Percentiles rank a stretch among this genome's conserved stretches.
Evolutionary conservation across 2,329 filamentous ascomycete species (phyloP).

Genomic region (Pseudogymnoascus sp.): DNA sequence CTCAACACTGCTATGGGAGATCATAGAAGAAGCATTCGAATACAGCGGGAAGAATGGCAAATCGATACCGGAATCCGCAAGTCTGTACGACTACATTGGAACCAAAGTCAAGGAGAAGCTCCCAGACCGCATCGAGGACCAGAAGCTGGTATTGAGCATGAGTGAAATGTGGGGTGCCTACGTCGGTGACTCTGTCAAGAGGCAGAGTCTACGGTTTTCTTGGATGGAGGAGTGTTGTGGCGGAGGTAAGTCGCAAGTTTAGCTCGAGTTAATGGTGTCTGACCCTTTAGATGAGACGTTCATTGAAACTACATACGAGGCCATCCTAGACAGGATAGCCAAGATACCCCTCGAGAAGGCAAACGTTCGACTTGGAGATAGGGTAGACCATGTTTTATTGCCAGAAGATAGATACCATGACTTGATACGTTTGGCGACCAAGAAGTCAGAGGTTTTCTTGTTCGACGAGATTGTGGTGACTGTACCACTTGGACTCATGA

Average conservation of each 20-base stretch:
- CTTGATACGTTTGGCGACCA: conserved; percentile 14
- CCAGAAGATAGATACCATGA: background rate
- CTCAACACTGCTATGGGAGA: conserved; percentile 40
- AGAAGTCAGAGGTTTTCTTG: conserved; percentile 14
- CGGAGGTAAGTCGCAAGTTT: conserved; percentile 29
- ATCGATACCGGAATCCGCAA: conserved; percentile 37
- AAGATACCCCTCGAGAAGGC: conserved; percentile 19
- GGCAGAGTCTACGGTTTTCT: conserved; percentile 47
- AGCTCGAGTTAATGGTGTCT: background rate
- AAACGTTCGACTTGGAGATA: conserved; percentile 19
- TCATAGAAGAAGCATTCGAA: conserved; percentile 44
- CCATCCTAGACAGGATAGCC: conserved; percentile 23
- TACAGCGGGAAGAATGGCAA: conserved; percentile 41
- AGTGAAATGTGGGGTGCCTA: conserved; percentile 42
- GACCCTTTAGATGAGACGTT: conserved; percentile 14
- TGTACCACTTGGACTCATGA: conserved; percentile 41
- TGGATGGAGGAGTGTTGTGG: conserved; percentile 51
- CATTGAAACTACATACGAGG: conserved; percentile 22
- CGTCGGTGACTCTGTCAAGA: conserved; percentile 39
- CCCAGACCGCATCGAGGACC: conserved; percentile 31
- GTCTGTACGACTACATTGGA: conserved; percentile 45
- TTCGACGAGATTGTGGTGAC: conserved; percentile 41
- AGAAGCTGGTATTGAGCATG: conserved; percentile 31
- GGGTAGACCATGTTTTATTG: conserved; percentile 16
- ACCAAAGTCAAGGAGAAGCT: conserved; percentile 39